These are phyloP conservation scores for Sisymbrium altissimum DNA, from an alignment of 345 rosid species.

Conservation along the genomic window DNA sequence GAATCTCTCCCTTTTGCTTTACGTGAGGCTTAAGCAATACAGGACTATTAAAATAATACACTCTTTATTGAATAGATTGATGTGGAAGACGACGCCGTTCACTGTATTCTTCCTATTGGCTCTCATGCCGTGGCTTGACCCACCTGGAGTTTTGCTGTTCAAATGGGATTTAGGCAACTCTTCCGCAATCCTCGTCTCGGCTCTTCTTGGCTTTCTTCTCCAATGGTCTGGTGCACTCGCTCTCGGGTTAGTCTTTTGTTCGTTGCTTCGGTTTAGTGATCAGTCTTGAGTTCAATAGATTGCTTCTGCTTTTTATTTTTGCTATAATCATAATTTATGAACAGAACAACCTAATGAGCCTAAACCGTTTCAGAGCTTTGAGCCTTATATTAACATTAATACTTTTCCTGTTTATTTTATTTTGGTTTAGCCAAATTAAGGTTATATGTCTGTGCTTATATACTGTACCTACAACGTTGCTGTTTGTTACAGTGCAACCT, in stretches of 20 bases:
- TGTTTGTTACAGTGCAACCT: constrained; percentile 67
- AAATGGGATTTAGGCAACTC: constrained; percentile 74
- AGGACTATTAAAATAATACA: not conserved
- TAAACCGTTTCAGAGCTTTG: constrained; percentile 5
- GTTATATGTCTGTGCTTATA: too few relatives aligned
- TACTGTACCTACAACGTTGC: too few relatives aligned
- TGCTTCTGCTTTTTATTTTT: not conserved
- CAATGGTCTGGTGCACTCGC: constrained; percentile 99
- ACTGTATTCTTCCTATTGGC: constrained; percentile 80
- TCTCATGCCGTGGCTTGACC: constrained; percentile 92
- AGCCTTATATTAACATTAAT: too few relatives aligned
- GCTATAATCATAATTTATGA: not conserved
- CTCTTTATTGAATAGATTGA: constrained; percentile 47
- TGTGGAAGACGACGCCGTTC: constrained; percentile 97
- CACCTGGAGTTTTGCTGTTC: constrained; percentile 77
- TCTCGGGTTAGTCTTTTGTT: constrained; percentile 58
- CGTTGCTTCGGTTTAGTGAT: not conserved
- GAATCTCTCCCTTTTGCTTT: constrained; percentile 3
- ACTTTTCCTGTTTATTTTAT: not conserved
- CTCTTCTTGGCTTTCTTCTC: constrained; percentile 85
- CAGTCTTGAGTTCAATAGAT: not conserved
- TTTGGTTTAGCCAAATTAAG: not conserved
- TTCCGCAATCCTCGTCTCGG: constrained; percentile 62
- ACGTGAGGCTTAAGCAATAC: constrained; percentile 14
- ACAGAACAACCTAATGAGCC: constrained; percentile 5